phyloP scores from a whole-genome alignment of 768 basidiomycete genomes.

The Tulasnella sp. region DNA sequence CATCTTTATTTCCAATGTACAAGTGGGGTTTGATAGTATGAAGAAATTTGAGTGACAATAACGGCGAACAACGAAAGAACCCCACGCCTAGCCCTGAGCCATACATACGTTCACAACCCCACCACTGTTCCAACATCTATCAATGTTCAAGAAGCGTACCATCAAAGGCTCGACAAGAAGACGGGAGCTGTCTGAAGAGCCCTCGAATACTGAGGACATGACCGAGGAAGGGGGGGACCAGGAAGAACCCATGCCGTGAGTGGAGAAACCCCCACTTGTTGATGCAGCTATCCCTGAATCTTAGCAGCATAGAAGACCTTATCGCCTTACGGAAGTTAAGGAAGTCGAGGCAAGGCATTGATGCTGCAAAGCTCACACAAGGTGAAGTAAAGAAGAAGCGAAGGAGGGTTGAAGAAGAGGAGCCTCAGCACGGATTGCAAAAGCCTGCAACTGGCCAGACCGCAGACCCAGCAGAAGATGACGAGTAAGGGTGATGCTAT shows the following conservation, averaged over 20 bases:
- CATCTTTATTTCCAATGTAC: not conserved
- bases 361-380: constrained; percentile 68
- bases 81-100: not conserved
- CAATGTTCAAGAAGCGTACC: constrained; percentile 18
- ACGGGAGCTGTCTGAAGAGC: constrained; percentile 10
- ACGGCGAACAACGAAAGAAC: not conserved
- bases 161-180: constrained; percentile 13
- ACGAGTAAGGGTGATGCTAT: constrained; percentile 39
- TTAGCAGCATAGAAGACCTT: constrained; percentile 60
- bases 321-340: constrained; percentile 72
- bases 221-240: not conserved
- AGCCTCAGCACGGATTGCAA: constrained; percentile 20
- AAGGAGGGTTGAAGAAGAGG: constrained; percentile 43
- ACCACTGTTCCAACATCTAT: not conserved
- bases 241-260: constrained; percentile 12
- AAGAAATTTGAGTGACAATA: constrained; percentile 14
- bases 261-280: too few relatives aligned
- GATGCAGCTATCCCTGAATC: not conserved
- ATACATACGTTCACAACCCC: too few relatives aligned
- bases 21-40: not conserved
- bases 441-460: constrained; percentile 29
- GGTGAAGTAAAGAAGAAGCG: constrained; percentile 59
- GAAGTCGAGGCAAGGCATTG: constrained; percentile 69
- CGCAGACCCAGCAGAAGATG: constrained; percentile 31
- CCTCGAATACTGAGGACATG: not conserved